Evolutionary conservation across 805 yeast species (phyloP), one percentile per base, ranked within the genome.

Genomic region (Yueomyces sp.): DNA sequence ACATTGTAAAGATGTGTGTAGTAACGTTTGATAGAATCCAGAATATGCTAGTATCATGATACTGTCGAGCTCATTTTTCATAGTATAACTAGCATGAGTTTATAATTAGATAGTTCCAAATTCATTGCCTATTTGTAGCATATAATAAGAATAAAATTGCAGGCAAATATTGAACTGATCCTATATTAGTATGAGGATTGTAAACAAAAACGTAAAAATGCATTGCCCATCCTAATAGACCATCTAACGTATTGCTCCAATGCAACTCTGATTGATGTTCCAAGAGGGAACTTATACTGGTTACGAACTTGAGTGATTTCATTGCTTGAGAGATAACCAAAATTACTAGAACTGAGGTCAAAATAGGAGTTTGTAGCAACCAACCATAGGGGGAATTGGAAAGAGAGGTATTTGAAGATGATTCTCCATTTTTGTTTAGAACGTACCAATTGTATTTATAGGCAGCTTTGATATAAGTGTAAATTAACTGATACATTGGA

Each of bases 221-320:
- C 26, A 58, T 26, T 4, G 57, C 41, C 64, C 64, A 60, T 6
- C 61, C 65, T 4, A 53, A 5, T 26, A 47, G 30, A 26, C 47
- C 51, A 41, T 59, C 59, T 1, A 46, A 28, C 42, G 39, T 9
- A 46, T 43, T 4, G 42, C 40, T 19, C 45, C 7, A 8, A 11
- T 31, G 34, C 34, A 8, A 31, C 11, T 11, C 11, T 7, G 34
- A 31, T 11, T 31, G 11, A 31, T 11, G 34, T 31, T 8, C 19
- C 2, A 19, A 19, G 19, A 19, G 19, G 19, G 19, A 19, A 19
- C 19, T 19, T 19, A 19, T 19, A 19, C 19, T 19, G 19, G 19
- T 19, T 19, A 19, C 19, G 19, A 19, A 19, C 19, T 19, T 19
- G 19, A 19, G 19, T 19, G 19, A 19, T 19, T 19, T 19, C 19